phyloP scores from a whole-genome alignment of 2,329 filamentous ascomycete genomes.

The Aureobasidium subglaciale region DNA sequence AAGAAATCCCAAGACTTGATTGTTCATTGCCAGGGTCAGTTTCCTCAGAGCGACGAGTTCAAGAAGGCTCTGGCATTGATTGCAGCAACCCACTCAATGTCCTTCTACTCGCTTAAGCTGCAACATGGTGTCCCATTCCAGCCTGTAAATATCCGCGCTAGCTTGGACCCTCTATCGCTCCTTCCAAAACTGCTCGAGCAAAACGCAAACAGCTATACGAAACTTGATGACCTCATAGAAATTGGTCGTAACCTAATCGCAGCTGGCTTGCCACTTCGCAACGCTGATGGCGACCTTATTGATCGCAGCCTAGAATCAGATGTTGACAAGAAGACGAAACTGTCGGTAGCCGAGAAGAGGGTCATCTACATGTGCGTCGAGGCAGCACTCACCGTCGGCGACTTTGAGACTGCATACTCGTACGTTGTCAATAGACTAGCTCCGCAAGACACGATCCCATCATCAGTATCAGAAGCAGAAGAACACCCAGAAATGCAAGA shows the following conservation, averaged over 20 bases:
- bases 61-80: conserved; percentile 58
- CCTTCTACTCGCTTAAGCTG: conserved; percentile 68
- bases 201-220: conserved; percentile 66
- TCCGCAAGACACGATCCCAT: conserved; percentile 26
- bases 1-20: conserved; percentile 74
- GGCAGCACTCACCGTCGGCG: conserved; percentile 66
- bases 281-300: conserved; percentile 26
- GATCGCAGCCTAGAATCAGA: conserved; percentile 20
- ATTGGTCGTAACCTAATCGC: conserved; percentile 62
- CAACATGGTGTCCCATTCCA: conserved; percentile 75
- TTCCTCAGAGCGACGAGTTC: conserved; percentile 47
- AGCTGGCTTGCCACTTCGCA: conserved; percentile 34
- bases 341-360: conserved; percentile 50
- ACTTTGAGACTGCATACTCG: conserved; percentile 80
- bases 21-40: conserved; percentile 54
- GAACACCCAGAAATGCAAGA: conserved; percentile 21
- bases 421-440: conserved; percentile 66
- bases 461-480: conserved; percentile 4
- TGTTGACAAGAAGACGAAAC: conserved; percentile 4
- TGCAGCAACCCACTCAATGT: conserved; percentile 65
- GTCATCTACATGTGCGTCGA: conserved; percentile 76
- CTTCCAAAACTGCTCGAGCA: conserved; percentile 68
- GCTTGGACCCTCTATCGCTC: conserved; percentile 66
- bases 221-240: conserved; percentile 63
- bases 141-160: conserved; percentile 70